Conservation (phyloP, 805 yeast species). For the Wickerhamiella vanderwaltii region DNA sequence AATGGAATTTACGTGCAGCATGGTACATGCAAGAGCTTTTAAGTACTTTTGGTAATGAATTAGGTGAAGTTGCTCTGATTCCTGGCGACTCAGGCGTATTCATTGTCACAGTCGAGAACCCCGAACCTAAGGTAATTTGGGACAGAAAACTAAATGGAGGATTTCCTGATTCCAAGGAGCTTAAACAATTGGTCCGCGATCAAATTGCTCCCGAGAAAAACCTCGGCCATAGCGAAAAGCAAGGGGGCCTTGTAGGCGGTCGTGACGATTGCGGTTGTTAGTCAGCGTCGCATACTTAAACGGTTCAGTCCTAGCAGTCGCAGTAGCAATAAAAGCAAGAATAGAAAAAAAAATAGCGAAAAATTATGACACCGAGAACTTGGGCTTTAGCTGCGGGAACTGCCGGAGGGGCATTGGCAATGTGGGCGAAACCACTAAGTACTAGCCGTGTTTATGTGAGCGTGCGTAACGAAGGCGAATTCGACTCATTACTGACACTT, state of each 20-base stretch:
- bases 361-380: slow-evolving; percentile 13
- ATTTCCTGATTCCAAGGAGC: slow-evolving; percentile 73
- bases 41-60: slow-evolving; percentile 56
- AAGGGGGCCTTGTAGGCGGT: slow-evolving; percentile 10
- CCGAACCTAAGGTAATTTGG: slow-evolving; percentile 36
- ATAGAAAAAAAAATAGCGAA: no score
- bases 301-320: neutral
- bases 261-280: slow-evolving; percentile 2
- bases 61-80: slow-evolving; percentile 44
- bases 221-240: slow-evolving; percentile 54
- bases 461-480: slow-evolving; percentile 45
- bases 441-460: slow-evolving; percentile 39
- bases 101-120: slow-evolving; percentile 38
- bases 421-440: slow-evolving; percentile 12
- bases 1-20: slow-evolving; percentile 78
- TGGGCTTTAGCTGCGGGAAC: slow-evolving; percentile 15
- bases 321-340: neutral
- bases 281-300: neutral
- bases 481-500: slow-evolving; percentile 39
- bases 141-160: slow-evolving; percentile 55
- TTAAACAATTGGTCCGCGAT: slow-evolving; percentile 57
- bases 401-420: slow-evolving; percentile 6
- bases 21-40: slow-evolving; percentile 80
- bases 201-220: slow-evolving; percentile 40
- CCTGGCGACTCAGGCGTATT: slow-evolving; percentile 47